Evolutionary conservation across 768 basidiomycete genomes (phyloP).

Genomic region (Inosperma sp.): DNA sequence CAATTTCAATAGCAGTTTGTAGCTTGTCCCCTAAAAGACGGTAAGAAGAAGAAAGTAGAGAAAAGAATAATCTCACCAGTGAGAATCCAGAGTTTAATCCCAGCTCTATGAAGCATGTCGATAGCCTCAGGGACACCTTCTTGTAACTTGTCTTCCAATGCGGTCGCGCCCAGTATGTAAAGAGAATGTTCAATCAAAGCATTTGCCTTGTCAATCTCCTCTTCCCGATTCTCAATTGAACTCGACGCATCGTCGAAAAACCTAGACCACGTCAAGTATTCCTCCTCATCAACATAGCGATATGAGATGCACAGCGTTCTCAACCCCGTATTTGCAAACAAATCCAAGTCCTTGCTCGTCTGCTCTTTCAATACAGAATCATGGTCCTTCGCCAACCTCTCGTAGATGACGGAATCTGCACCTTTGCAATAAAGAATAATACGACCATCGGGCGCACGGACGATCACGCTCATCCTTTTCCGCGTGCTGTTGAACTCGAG

Average conservation of each 20-base stretch:
- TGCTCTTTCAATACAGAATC: slow-evolving; percentile 68
- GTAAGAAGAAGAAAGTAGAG: neutral
- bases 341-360: slow-evolving; percentile 86
- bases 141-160: slow-evolving; percentile 95
- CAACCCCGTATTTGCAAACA: slow-evolving; percentile 88
- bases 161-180: slow-evolving; percentile 88
- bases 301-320: slow-evolving; percentile 89
- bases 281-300: slow-evolving; percentile 71
- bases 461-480: slow-evolving; percentile 93
- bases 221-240: slow-evolving; percentile 76
- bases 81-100: slow-evolving; percentile 97
- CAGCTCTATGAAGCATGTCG: slow-evolving; percentile 83
- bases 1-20: slow-evolving; percentile 98
- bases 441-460: slow-evolving; percentile 78
- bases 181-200: slow-evolving; percentile 80
- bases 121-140: slow-evolving; percentile 97
- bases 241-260: slow-evolving; percentile 79
- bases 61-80: slow-evolving; percentile 53
- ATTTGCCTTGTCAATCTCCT: slow-evolving; percentile 85
- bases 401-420: slow-evolving; percentile 94
- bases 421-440: slow-evolving; percentile 91
- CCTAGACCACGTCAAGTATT: slow-evolving; percentile 78
- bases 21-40: slow-evolving; percentile 76
- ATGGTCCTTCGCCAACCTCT: slow-evolving; percentile 72
- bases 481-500: slow-evolving; percentile 93